Evolutionary conservation across 2,329 filamentous ascomycete species (phyloP), one percentile per base, ranked within the genome.

Genomic region (Phaeoacremonium minimum): DNA sequence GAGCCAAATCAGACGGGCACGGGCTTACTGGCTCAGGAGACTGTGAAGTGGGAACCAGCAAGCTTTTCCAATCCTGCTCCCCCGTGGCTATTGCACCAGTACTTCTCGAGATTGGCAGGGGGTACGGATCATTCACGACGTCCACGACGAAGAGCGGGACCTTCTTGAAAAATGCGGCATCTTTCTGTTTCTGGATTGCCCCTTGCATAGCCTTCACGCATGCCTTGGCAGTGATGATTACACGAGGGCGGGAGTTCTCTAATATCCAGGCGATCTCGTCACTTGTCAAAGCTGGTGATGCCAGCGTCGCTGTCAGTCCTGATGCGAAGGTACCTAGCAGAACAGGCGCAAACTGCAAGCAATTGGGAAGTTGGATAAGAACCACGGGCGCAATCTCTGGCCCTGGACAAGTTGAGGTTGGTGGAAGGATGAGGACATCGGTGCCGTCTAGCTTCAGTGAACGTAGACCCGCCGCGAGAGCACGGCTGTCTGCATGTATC

Each of bases 71-170:
- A 55, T 83, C 74, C 15, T 38, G 20, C 1, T 44, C 16, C 20
- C 29, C 2, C 28, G 14, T 36, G 7, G 34, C 11, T 22, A 29
- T 30, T 3, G 32, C 42, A n/a, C 28, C 17, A n/a, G n/a, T n/a
- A n/a, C n/a, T n/a, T n/a, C n/a, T n/a, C 12, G 35, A 16, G n/a
- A 28, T 17, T 11, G 30, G 19, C 20, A 33, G 31, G 13, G 63
- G 63, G 35, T 66, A 67, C 4, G 38, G 12, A 16, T 64, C 63
- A 6, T 41, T 42, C 4, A 42, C 51, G 3, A 55, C 49, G 28
- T 67, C 57, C 12, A 66, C 74, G 45, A 79, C 75, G 52, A 83
- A 86, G 13, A 77, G 57, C 48, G 83, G 85, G 8, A 86, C 58
- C 5, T 36, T 34, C 4, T 46, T 39, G n/a, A 57, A 62, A 41